Conservation (phyloP, 345 rosid genomes). For the Anastatica hierochuntica region DNA sequence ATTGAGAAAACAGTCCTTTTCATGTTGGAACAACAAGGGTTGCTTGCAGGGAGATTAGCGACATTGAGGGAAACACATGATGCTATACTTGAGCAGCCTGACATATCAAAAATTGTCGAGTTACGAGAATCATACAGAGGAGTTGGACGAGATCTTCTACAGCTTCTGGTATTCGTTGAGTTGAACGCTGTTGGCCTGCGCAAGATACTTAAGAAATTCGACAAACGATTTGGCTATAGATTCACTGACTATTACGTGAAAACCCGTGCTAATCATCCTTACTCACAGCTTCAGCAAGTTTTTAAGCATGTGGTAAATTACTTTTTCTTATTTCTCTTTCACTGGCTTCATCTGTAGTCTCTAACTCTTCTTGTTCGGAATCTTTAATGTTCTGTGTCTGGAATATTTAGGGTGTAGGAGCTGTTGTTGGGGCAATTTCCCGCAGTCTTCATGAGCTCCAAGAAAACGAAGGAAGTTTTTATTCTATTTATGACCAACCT, state of each 20-base stretch:
- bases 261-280: constrained; percentile 97
- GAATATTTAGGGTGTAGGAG: constrained; percentile 75
- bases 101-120: constrained; percentile 45
- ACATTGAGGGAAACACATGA: constrained; percentile 60
- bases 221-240: constrained; percentile 89
- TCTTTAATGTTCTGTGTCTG: neutral
- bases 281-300: constrained; percentile 97
- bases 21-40: constrained; percentile 93
- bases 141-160: constrained; percentile 66
- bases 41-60: constrained; percentile 59
- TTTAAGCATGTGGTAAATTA: constrained; percentile 94
- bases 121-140: constrained; percentile 74
- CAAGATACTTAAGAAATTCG: constrained; percentile 92
- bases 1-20: constrained; percentile 94
- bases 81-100: constrained; percentile 54
- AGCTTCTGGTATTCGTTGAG: constrained; percentile 80
- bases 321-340: neutral
- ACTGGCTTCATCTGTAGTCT: constrained; percentile 4
- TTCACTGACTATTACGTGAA: constrained; percentile 88
- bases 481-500: constrained; percentile 91
- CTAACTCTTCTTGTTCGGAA: neutral
- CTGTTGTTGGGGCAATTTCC: constrained; percentile 95
- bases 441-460: constrained; percentile 98
- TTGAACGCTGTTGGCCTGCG: constrained; percentile 87
- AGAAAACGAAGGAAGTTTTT: constrained; percentile 88